Evolutionary conservation across 768 basidiomycete species (phyloP).

Genomic region (Boletellus ananas): DNA sequence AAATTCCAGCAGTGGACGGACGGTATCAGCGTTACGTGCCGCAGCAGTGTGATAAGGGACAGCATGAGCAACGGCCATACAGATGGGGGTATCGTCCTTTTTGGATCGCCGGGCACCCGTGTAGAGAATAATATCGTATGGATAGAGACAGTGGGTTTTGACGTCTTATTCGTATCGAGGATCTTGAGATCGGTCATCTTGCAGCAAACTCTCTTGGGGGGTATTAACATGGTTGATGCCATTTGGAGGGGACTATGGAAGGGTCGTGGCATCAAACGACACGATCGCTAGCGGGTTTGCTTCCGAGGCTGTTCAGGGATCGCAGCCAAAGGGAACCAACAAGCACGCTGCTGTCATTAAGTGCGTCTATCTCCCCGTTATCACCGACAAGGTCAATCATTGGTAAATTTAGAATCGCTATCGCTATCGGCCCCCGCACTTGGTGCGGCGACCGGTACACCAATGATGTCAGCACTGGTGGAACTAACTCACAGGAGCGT

Average conservation of each 20-base stretch:
- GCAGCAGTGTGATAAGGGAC: slow-evolving; percentile 54
- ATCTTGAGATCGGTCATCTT: neutral
- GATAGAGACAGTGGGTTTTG: slow-evolving; percentile 54
- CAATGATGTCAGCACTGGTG: slow-evolving; percentile 51
- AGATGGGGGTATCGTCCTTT: slow-evolving; percentile 76
- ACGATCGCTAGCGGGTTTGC: slow-evolving; percentile 67
- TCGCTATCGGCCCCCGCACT: slow-evolving; percentile 74
- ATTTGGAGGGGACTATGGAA: slow-evolving; percentile 59
- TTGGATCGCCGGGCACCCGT: slow-evolving; percentile 68
- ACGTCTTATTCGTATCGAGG: neutral
- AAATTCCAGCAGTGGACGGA: slow-evolving; percentile 74
- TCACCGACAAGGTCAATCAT: neutral
- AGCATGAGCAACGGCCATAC: slow-evolving; percentile 72
- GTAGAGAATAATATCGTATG: slow-evolving; percentile 77
- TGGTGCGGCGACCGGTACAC: slow-evolving; percentile 65
- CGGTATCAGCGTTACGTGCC: slow-evolving; percentile 72
- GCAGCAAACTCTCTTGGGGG: slow-evolving; percentile 67
- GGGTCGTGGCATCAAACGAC: slow-evolving; percentile 65
- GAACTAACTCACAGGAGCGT: slow-evolving; percentile 64
- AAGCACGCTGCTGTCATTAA: slow-evolving; percentile 63
- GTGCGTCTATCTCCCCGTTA: slow-evolving; percentile 36
- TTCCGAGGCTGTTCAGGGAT: slow-evolving; percentile 38
- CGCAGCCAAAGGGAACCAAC: slow-evolving; percentile 50
- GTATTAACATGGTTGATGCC: slow-evolving; percentile 81
- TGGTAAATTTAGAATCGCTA: slow-evolving; percentile 52